Conservation (phyloP, 2,329 filamentous ascomycete genomes). For the Colletotrichum caudatum region DNA sequence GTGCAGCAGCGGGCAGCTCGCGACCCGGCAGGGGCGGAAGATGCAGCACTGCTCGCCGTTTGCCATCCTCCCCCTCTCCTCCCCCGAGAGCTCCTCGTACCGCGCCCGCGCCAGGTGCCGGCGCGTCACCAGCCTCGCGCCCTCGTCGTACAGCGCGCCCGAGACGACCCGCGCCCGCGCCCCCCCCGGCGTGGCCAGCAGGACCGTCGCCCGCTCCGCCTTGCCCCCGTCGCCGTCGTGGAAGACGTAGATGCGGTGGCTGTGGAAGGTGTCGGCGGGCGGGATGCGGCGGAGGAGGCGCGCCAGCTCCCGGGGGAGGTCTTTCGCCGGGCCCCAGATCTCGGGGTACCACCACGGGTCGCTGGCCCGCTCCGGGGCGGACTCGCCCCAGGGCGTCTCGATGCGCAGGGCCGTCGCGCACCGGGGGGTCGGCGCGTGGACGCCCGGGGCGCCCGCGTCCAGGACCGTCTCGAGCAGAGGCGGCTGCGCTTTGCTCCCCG, state of each 20-base stretch:
- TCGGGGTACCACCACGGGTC: constrained; percentile 17
- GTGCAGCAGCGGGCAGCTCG: constrained; percentile 7
- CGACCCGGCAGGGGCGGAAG: constrained; percentile 10
- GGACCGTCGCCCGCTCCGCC: not conserved
- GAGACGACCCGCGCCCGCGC: not conserved
- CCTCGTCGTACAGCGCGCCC: not conserved
- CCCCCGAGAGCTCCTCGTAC: constrained; percentile 5
- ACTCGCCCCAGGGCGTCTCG: not conserved
- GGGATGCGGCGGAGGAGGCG: not conserved
- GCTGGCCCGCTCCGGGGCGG: not conserved
- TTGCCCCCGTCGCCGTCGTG: not conserved
- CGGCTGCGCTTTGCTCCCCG: constrained; percentile 1
- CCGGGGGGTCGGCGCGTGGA: not conserved
- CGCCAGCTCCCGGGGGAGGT: not conserved
- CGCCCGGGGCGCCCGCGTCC: not conserved
- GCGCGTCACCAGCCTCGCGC: not conserved
- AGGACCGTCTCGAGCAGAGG: not conserved
- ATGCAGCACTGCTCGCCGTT: constrained; percentile 6
- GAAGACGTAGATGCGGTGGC: constrained; percentile 1
- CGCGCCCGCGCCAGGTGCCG: not conserved
- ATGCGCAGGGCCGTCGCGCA: not conserved
- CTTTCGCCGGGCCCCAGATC: constrained; percentile 5
- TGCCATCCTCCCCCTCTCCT: not conserved
- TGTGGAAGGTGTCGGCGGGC: not conserved
- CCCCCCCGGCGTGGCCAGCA: not conserved